Conservation (phyloP, 2,329 filamentous ascomycete species). For the Tolypocladium inflatum region DNA sequence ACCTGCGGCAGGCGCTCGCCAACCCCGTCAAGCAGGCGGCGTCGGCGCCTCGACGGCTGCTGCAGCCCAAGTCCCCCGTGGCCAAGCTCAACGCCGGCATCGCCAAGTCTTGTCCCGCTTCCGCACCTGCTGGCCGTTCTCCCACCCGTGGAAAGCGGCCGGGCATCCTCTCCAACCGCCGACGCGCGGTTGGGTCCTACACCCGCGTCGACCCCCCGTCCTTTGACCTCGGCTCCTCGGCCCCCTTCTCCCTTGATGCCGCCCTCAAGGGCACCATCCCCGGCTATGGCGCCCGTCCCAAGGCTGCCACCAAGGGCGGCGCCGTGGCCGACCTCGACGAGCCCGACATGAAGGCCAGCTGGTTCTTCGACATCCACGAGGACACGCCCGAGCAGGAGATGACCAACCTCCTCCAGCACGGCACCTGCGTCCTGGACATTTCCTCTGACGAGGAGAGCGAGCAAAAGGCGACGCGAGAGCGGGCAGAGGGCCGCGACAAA, state of each 20-base stretch:
- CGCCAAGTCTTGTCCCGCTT: constrained; percentile 42
- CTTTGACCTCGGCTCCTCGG: constrained; percentile 40
- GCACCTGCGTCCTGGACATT: constrained; percentile 78
- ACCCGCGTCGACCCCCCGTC: constrained; percentile 63
- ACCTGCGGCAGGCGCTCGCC: constrained; percentile 18
- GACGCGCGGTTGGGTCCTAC: constrained; percentile 53
- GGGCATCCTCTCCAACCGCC: constrained; percentile 58
- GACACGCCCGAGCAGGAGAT: constrained; percentile 86
- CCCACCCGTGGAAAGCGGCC: constrained; percentile 62
- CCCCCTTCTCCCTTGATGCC: constrained; percentile 77
- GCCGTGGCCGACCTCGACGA: constrained; percentile 22
- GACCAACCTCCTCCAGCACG: constrained; percentile 87
- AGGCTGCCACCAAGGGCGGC: constrained; percentile 12
- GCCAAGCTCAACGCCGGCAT: constrained; percentile 33
- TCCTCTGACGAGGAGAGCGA: constrained; percentile 74
- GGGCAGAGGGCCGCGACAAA: constrained; percentile 63
- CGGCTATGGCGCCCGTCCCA: constrained; percentile 41
- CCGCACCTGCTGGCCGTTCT: constrained; percentile 71
- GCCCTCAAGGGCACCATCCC: constrained; percentile 70
- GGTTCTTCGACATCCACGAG: constrained; percentile 93
- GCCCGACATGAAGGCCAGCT: constrained; percentile 50
- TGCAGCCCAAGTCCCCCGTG: constrained; percentile 44
- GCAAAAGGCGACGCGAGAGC: constrained; percentile 39
- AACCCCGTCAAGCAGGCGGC: constrained; percentile 19
- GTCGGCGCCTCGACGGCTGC: constrained; percentile 29